Evolutionary conservation across 2,329 filamentous ascomycete genomes (phyloP).

Genomic region (Paraphoma sp.): DNA sequence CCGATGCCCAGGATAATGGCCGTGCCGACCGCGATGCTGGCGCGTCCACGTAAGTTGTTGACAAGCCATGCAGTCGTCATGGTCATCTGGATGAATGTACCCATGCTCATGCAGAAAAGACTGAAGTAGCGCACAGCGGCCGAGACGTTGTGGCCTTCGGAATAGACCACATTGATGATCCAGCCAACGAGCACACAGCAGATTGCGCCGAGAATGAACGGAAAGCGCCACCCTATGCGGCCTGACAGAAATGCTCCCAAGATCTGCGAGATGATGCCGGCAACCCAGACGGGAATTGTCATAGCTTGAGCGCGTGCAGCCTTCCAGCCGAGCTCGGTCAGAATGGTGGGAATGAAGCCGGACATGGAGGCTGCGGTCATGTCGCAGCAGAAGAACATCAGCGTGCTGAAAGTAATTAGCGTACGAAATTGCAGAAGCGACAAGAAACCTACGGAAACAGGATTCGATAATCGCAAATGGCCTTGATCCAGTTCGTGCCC

Average conservation of each 20-base stretch:
- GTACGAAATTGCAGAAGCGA: constrained; percentile 32
- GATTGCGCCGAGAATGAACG: constrained; percentile 39
- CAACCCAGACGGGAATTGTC: constrained; percentile 44
- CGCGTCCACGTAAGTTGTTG: constrained; percentile 54
- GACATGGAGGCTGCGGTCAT: constrained; percentile 42
- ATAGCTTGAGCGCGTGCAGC: constrained; percentile 41
- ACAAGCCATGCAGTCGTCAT: constrained; percentile 60
- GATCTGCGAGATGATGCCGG: constrained; percentile 33
- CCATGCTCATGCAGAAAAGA: constrained; percentile 36
- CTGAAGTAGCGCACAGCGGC: constrained; percentile 59
- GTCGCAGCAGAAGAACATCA: constrained; percentile 46
- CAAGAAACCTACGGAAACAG: constrained; percentile 60
- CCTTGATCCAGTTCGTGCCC: constrained; percentile 55
- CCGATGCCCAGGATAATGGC: constrained; percentile 49
- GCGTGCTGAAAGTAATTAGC: constrained; percentile 22
- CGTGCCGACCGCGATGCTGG: constrained; percentile 26
- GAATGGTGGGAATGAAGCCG: constrained; percentile 43
- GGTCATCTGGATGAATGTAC: constrained; percentile 62
- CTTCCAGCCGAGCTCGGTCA: constrained; percentile 42
- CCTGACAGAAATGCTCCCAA: constrained; percentile 29
- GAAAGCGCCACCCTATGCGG: constrained; percentile 36
- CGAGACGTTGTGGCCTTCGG: constrained; percentile 50
- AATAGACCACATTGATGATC: constrained; percentile 57
- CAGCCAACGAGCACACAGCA: constrained; percentile 56
- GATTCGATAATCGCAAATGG: constrained; percentile 63